Base-by-base conservation (phyloP, 176 grass and related monocot genomes). In the Lolium multiflorum region DNA sequence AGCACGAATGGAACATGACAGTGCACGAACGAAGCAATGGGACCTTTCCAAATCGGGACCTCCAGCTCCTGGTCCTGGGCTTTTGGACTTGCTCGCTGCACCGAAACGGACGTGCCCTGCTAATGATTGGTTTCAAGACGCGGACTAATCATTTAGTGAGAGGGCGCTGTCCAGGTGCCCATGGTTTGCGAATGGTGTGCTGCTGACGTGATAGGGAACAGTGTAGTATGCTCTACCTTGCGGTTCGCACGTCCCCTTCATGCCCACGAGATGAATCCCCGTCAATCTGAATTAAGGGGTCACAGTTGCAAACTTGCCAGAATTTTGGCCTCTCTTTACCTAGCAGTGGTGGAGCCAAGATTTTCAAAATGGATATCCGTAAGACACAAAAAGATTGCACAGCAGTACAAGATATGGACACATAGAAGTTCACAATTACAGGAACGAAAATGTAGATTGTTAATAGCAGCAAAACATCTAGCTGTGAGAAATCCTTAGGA, bases 91-190 rank as follows among this genome's bases (percentile, higher is more conserved):
- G 26, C 11, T 62, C 11, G 44, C 79, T 81, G 79, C 25, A 81
- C 21, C 11, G 63, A 81, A 10, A 38, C 4, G 63, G 79, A 68
- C 24, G 15, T 31, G 77, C 10, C 41, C 10, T 81, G 63, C 62
- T n/a, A 1, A 81, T 75, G 43, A 76, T 84, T 37, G 71, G 43
- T 75, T 64, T 64, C 12, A 2, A 3, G 61, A 64, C 11, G 22
- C 59, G 15, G 12, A 65, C 62, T 65, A 16, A 52, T 76, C 73
- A 26, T 31, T 76, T 0, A 59, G 25, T 28, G 80, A 9, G 55
- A 55, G 52, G 79, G 66, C 57, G 12, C 62, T 64, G 72, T 72
- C 84, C 83, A 90, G 73, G 68, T 81, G 81, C n/a, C 81, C 81
- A 52, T 72, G 26, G 70, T 59, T 15, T 78, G 61, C 80, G 83